Evolutionary conservation across 306 rosid genomes (phyloP).

Genomic region (Canavalia gladiata): DNA sequence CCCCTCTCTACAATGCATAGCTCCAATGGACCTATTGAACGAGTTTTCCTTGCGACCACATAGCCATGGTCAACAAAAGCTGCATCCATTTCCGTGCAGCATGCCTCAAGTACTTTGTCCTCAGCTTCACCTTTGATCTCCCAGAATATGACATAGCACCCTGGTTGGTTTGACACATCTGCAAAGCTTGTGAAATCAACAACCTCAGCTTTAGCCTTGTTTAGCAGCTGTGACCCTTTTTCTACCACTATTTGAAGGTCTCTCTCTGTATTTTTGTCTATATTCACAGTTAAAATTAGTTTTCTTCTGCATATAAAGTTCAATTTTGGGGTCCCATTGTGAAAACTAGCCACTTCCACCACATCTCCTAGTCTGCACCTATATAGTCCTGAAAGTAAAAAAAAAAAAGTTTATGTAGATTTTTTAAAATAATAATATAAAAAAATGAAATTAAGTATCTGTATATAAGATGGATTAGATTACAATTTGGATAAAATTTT

Average conservation of each 20-base stretch:
- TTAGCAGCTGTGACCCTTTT: slow-evolving; percentile 63
- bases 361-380: slow-evolving; percentile 91
- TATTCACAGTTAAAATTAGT: slow-evolving; percentile 74
- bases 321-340: slow-evolving; percentile 82
- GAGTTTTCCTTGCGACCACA: slow-evolving; percentile 74
- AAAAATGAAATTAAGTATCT: no score
- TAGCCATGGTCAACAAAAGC: slow-evolving; percentile 88
- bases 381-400: slow-evolving; percentile 70
- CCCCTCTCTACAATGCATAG: slow-evolving; percentile 82
- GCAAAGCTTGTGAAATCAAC: slow-evolving; percentile 89
- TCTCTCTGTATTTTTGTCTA: slow-evolving; percentile 91
- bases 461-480: background rate
- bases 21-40: slow-evolving; percentile 78
- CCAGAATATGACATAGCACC: slow-evolving; percentile 87
- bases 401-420: background rate
- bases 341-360: slow-evolving; percentile 87
- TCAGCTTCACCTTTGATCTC: slow-evolving; percentile 81
- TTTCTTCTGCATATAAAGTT: slow-evolving; percentile 85
- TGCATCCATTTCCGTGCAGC: slow-evolving; percentile 81
- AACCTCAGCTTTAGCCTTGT: slow-evolving; percentile 64
- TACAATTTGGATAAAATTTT: background rate
- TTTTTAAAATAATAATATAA: no score
- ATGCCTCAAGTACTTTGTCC: slow-evolving; percentile 57
- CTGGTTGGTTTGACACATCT: slow-evolving; percentile 61
- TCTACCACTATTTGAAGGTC: slow-evolving; percentile 92